These are phyloP conservation scores for Cucurbita pepo DNA, from an alignment of 306 rosid species.

Conservation along the genomic window DNA sequence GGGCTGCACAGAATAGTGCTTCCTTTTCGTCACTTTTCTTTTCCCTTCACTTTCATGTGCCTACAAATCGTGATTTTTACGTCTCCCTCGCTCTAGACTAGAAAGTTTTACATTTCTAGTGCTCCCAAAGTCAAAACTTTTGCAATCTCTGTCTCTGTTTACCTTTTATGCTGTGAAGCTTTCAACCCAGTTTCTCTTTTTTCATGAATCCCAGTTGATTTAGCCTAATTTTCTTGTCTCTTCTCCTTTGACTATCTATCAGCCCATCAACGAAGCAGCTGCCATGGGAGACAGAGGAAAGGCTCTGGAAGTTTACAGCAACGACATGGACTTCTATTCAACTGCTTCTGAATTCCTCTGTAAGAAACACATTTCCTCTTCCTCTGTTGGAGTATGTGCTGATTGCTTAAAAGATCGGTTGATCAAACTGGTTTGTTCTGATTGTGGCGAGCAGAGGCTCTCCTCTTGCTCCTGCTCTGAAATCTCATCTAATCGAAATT, in stretches of 20 bases:
- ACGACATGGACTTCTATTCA: slow-evolving; percentile 63
- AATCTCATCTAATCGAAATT: slow-evolving; percentile 68
- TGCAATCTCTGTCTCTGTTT: not conserved
- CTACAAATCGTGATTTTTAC: slow-evolving; percentile 5
- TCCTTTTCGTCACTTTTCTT: not conserved
- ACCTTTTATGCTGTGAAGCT: not conserved
- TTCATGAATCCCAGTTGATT: slow-evolving; percentile 9
- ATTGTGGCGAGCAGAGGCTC: slow-evolving; percentile 96
- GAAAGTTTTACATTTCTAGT: not conserved
- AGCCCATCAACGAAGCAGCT: not conserved
- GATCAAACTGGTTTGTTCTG: slow-evolving; percentile 71
- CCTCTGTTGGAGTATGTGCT: slow-evolving; percentile 78
- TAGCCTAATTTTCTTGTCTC: not conserved
- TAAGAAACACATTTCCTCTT: slow-evolving; percentile 67
- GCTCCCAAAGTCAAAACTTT: slow-evolving; percentile 8
- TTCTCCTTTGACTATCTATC: not conserved
- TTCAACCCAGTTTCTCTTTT: not conserved
- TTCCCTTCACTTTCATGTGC: not conserved
- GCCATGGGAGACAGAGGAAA: slow-evolving; percentile 73
- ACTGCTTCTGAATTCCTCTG: slow-evolving; percentile 58
- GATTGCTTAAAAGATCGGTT: slow-evolving; percentile 76
- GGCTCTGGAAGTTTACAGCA: slow-evolving; percentile 32
- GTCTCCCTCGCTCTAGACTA: not conserved
- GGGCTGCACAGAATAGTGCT: slow-evolving; percentile 1
- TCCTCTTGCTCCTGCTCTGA: slow-evolving; percentile 98